Base-by-base conservation (phyloP, 179 eudicot species). In the Silene noctiflora region DNA sequence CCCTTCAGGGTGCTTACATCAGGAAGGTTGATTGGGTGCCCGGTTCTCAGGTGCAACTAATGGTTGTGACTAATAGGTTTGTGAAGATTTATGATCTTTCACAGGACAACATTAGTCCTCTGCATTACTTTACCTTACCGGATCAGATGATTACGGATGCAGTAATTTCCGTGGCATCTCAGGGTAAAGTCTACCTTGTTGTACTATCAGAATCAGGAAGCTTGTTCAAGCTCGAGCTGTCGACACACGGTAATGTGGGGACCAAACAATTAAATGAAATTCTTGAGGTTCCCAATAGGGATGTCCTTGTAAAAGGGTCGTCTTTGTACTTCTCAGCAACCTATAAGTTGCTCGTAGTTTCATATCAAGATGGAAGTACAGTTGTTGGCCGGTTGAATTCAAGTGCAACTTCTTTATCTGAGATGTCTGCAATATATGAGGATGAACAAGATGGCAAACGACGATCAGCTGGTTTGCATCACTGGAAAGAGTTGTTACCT, bases 1-100 rank as follows among this genome's bases (percentile, higher is more conserved):
- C 99, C 79, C 81, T 96, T 80, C 99, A 96, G 87, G 99, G 98
- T 80, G 96, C 99, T 72, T 94, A 94, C 86, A 94, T 96, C 78
- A 90, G 93, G 76, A 87, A 89, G 78, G 87, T 94, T 78, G 99
- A 96, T 51, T 96, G 99, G 99, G 91, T 96, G 67, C 98, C 98
- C 22, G 98, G 98, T 31, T 96, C 98, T 35, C 99, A 96, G 79
- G 99, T 96, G 78, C 99, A 94, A 83, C 90, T 96, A 24, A 94
- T 96, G 96, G 98, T 96, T 77, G 93, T 96, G 61, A 96, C 99
- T 24, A 94, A 90, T 82, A 90, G 79, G 78, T 96, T 96, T 85
- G 94, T 96, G 74, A 96, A 96, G 81, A 94, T 96, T 79, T 94
- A 91, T 85, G 99, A 96, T 83, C 83, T 96, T 4, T 96, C 99